phyloP scores from a whole-genome alignment of 257 asterid genomes.

The Scutellaria galericulata region DNA sequence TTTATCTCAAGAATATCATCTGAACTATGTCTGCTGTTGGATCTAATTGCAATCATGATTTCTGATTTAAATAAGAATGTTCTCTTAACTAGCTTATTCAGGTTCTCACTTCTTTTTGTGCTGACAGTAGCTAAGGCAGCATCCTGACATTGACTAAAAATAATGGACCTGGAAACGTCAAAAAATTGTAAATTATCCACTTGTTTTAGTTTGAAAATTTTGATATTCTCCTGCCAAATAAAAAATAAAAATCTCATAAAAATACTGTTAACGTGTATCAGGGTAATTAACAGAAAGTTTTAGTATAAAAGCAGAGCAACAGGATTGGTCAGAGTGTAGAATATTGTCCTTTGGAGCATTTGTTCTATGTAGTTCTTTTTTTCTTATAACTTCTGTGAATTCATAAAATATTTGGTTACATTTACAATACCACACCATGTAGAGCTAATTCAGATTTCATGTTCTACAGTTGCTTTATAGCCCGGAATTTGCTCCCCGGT shows the following conservation, averaged over 20 bases:
- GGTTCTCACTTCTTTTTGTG: not conserved
- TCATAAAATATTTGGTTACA: not conserved
- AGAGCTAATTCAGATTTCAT: slow-evolving; percentile 35
- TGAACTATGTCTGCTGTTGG: slow-evolving; percentile 20
- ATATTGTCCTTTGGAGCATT: not conserved
- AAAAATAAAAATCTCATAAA: not conserved
- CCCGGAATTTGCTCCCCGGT: slow-evolving; percentile 90
- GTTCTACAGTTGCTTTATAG: slow-evolving; percentile 80
- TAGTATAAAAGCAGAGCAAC: not conserved
- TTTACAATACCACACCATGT: slow-evolving; percentile 17
- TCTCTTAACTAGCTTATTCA: not conserved
- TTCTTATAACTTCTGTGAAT: slow-evolving; percentile 1
- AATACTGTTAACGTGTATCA: not conserved
- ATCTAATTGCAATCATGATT: slow-evolving; percentile 22
- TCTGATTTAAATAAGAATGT: not conserved
- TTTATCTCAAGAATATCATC: slow-evolving; percentile 29
- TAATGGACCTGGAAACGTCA: too few species aligned
- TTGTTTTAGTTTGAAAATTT: not conserved
- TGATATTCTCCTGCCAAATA: not conserved
- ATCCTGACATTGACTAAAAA: not conserved
- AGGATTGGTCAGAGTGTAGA: not conserved
- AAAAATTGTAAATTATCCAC: not conserved
- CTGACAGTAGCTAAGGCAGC: slow-evolving; percentile 21
- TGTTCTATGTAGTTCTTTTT: not conserved
- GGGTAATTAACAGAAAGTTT: not conserved